Base-by-base conservation (phyloP, 148 eudicot genomes). In the Linanthus parryae region DNA sequence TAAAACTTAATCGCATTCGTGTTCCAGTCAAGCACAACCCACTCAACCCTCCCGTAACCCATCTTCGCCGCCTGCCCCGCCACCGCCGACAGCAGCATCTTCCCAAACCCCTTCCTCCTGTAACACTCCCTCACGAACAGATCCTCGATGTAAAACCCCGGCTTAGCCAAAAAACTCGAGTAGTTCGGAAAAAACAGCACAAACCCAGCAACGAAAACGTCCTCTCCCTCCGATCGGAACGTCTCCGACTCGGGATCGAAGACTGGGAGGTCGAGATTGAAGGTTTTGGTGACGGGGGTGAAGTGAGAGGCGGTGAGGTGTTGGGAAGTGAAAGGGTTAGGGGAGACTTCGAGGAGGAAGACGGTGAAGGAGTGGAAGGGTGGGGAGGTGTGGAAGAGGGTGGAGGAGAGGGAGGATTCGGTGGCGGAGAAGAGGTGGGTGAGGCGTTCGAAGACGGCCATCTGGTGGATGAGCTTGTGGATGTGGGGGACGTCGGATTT, bases 11-110 rank as follows among this genome's bases (percentile, higher is more conserved):
- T 81, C 2, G 96, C 96, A 66, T 84, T 84, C 27, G 75, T 75
- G 54, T 87, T 87, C 96, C 96, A 87, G 39, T 87, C 96, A 21
- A 87, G 61, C 19, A 88, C 96, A 25, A 72, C 77, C 96, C 96
- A 88, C 44, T 88, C 96, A 27, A 88, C 85, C 26, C 94, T 67
- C 13, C 85, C 89, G 38, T 71, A 88, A 27, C 82, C 94, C 68
- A 88, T 52, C 52, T 43, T 68, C 3, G 73, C 88, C 25, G 96
- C 96, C 63, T 76, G 79, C 22, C 58, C 56, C 17, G 88, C 96
- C 46, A 88, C 96, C 0, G 85, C 92, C 20, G 83, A 61, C 53
- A 88, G 48, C 38, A 88, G 44, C 74, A 81, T 56, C 35, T 66
- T 70, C 45, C 96, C 96, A 3, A 88, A 31, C 14, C 96, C 96